These are phyloP conservation scores for Candida smagusa DNA, from an alignment of 1,139 yeast genomes.

Conservation along the genomic window DNA sequence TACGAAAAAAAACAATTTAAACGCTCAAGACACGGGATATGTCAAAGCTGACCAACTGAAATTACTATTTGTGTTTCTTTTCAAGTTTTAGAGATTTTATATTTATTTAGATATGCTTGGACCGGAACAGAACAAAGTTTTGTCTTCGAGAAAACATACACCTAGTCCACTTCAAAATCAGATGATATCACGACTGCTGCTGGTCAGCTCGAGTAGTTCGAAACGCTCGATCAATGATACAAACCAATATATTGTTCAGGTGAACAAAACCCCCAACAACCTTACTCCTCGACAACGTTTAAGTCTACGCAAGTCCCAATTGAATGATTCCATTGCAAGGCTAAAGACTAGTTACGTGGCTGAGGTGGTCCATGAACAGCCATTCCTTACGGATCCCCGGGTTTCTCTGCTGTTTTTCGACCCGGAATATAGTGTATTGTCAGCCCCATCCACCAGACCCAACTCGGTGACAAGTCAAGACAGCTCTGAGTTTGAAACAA, in stretches of 20 bases:
- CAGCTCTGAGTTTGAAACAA: slow-evolving; percentile 11
- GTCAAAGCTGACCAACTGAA: too few relatives aligned
- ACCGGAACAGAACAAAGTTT: too few relatives aligned
- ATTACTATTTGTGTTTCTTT: too few relatives aligned
- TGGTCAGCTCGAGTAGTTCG: slow-evolving; percentile 14
- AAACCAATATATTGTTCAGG: slow-evolving; percentile 19
- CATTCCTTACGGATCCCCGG: background rate
- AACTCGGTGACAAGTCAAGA: slow-evolving; percentile 38
- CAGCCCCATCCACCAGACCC: slow-evolving; percentile 36
- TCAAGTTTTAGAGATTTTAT: too few relatives aligned
- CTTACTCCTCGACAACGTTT: slow-evolving; percentile 41
- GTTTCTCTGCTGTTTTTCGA: background rate
- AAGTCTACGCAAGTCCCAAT: slow-evolving; percentile 29
- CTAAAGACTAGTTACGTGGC: slow-evolving; percentile 16
- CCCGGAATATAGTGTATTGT: slow-evolving; percentile 7
- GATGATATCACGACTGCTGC: slow-evolving; percentile 16
- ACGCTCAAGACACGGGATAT: too few relatives aligned
- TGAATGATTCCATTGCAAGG: slow-evolving; percentile 21
- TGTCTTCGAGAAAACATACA: slow-evolving; percentile 5
- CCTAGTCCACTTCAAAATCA: slow-evolving; percentile 20
- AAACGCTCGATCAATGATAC: background rate
- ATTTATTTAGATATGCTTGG: too few relatives aligned
- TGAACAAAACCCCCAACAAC: slow-evolving; percentile 26
- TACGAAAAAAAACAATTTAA: too few relatives aligned
- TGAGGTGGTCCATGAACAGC: slow-evolving; percentile 1